Evolutionary conservation across 2,329 filamentous ascomycete species (phyloP), one percentile per base, ranked within the genome.

Genomic region (Colletotrichum sp.): DNA sequence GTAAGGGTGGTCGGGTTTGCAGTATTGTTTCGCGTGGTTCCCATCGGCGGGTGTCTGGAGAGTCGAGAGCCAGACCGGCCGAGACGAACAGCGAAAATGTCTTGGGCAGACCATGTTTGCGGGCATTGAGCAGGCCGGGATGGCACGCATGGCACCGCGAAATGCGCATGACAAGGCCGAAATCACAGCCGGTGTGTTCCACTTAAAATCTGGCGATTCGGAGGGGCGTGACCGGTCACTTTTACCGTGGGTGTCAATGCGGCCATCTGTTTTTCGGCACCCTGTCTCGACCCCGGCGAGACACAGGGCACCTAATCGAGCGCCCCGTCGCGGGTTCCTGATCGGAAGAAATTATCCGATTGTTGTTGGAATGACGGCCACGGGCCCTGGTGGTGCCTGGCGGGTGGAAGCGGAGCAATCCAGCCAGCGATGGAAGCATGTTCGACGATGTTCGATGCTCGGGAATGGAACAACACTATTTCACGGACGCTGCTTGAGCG

Each of bases 111-210:
- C 74, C 74, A 76, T 76, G 69, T 68, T 67, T 49, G 63, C 69
- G 70, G 71, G 74, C 74, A 76, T 73, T 74, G 59, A 76, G 29
- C 39, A 69, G 64, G 22, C 74, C 65, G 74, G 74, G 74, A 76
- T 76, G 74, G 32, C 34, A 36, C 59, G 74, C 71, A 66, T 76
- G 71, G 70, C 71, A 72, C 64, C 39, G 70, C 63, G n/a, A 76
- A 62, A 73, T 73, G 64, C 74, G 74, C 74, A 76, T 76, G 70
- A 76, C 71, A 66, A 49, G 59, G 65, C 74, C 74, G 74, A 76
- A 65, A 76, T 76, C 74, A 74, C 57, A 30, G 32, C 64, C 74
- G 70, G 71, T 61, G 34, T 9, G 59, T 30, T 32, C 74, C 74
- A 66, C 74, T 61, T 32, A 34, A 69, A 69, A 65, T 61, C 59